Conservation (phyloP, 805 yeast species). For the Tetrapisispora iriomotensis region DNA sequence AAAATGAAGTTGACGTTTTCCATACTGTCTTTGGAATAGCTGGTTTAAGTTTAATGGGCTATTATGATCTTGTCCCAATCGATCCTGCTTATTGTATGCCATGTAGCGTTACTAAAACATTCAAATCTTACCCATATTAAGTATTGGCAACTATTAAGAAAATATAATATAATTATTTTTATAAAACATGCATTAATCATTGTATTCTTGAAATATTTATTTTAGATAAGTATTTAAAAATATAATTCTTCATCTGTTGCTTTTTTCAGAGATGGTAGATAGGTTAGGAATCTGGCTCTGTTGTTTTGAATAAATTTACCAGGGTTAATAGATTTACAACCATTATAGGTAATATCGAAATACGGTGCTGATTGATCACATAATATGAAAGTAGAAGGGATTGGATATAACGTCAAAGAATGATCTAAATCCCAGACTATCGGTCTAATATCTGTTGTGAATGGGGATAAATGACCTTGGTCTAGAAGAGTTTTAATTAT, state of each 20-base stretch:
- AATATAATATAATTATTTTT: not conserved
- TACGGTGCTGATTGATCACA: constrained; percentile 62
- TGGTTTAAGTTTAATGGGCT: constrained; percentile 71
- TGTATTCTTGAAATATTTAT: not conserved
- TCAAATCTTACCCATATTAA: constrained; percentile 30
- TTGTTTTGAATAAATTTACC: constrained; percentile 44
- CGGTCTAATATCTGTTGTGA: constrained; percentile 49
- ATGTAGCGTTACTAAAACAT: constrained; percentile 24
- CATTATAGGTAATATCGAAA: constrained; percentile 71
- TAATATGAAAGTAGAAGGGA: constrained; percentile 60
- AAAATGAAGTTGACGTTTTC: constrained; percentile 83
- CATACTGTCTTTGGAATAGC: constrained; percentile 89
- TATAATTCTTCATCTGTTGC: constrained; percentile 40
- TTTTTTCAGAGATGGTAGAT: constrained; percentile 48
- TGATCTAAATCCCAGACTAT: constrained; percentile 63
- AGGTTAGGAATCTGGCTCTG: constrained; percentile 62
- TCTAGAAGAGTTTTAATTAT: constrained; percentile 72
- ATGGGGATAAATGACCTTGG: constrained; percentile 85
- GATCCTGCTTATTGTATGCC: constrained; percentile 91
- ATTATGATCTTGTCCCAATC: constrained; percentile 46
- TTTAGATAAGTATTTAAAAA: constrained; percentile 16
- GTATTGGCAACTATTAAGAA: not conserved
- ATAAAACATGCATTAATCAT: constrained; percentile 1
- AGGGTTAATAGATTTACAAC: constrained; percentile 70
- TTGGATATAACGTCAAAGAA: constrained; percentile 59